Conservation (phyloP, 2,329 filamentous ascomycete genomes). For the Talaromyces piceae region DNA sequence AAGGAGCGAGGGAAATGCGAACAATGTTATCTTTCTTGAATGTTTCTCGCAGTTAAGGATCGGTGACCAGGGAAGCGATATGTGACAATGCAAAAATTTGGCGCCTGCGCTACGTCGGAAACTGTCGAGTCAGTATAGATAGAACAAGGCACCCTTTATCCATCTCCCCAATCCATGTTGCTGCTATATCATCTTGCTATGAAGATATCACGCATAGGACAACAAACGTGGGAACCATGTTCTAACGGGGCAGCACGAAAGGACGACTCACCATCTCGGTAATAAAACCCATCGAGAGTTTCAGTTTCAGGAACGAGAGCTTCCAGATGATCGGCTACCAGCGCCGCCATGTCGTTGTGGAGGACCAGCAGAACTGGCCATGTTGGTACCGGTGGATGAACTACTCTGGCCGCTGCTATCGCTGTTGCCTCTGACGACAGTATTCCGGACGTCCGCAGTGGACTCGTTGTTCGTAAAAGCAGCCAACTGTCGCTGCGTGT, state of each 20-base stretch:
- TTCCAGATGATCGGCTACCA: background rate
- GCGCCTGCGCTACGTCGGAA: slow-evolving; percentile 3
- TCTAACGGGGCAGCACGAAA: background rate
- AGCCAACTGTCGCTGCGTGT: slow-evolving; percentile 31
- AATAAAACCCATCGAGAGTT: background rate
- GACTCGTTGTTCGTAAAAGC: slow-evolving; percentile 19
- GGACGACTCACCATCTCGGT: background rate
- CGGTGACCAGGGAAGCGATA: background rate
- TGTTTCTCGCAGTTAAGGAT: background rate
- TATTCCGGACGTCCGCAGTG: slow-evolving; percentile 6
- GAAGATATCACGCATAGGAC: no score
- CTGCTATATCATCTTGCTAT: slow-evolving; percentile 4
- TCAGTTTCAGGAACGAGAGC: background rate
- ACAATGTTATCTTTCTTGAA: no score
- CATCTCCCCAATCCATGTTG: background rate
- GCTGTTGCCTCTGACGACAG: slow-evolving; percentile 13
- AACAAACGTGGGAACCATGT: background rate
- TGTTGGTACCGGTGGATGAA: slow-evolving; percentile 15
- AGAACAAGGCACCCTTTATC: background rate
- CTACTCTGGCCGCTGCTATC: slow-evolving; percentile 25
- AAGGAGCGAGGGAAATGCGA: background rate
- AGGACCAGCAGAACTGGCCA: slow-evolving; percentile 17
- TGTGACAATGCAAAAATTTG: slow-evolving; percentile 6
- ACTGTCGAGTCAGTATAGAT: slow-evolving; percentile 1
- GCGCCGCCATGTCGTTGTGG: slow-evolving; percentile 13